Base-by-base conservation (phyloP, 2,329 filamentous ascomycete genomes). In the Proliferodiscus dingleyae region DNA sequence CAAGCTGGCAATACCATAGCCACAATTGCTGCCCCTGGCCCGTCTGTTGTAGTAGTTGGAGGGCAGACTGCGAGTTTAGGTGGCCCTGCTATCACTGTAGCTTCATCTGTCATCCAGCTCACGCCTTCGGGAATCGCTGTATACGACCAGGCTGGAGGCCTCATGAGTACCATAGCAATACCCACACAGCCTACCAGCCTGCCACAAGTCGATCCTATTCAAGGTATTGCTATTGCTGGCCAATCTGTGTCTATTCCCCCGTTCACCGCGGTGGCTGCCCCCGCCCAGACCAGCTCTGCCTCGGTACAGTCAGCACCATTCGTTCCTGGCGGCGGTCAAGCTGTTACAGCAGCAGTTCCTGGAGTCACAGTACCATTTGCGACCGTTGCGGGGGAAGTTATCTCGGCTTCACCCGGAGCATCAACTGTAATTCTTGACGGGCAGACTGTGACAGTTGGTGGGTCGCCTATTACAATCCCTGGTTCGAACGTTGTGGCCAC, bases 301-400 rank as follows among this genome's bases (percentile, higher is more conserved):
- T 23, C 36, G 5, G 11, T 34, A 18, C 32, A 18, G n/a, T 57
- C 30, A 50, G 49, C 24, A 47, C 54, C 45, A 45, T 47, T 55
- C 18, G 53, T 42, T 10, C 51, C 49, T 24, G 42, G 54, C 26
- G 53, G 10, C 19, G 47, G 51, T 2, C 41, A 50, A 13, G 26
- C 46, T n/a, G 41, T 55, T 5, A 48, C 45, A 21, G 49, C 41
- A 9, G 44, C 38, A 4, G n/a, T n/a, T n/a, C 46, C 53, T 9
- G 53, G 50, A 23, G 34, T 21, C 2, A 16, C 34, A 6, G 34
- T 22, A 13, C 10, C 23, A 22, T 22, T 37, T 11, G 34, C 34
- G 19, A 37, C 34, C 15, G 18, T 37, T 13, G 34, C 7, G 26
- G 45, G 47, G 2, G 37, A 50, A 11, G 26, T 39, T 5, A 40